These are phyloP conservation scores for Ascochyta lentis DNA, from an alignment of 2,329 filamentous ascomycete genomes.

Conservation along the genomic window DNA sequence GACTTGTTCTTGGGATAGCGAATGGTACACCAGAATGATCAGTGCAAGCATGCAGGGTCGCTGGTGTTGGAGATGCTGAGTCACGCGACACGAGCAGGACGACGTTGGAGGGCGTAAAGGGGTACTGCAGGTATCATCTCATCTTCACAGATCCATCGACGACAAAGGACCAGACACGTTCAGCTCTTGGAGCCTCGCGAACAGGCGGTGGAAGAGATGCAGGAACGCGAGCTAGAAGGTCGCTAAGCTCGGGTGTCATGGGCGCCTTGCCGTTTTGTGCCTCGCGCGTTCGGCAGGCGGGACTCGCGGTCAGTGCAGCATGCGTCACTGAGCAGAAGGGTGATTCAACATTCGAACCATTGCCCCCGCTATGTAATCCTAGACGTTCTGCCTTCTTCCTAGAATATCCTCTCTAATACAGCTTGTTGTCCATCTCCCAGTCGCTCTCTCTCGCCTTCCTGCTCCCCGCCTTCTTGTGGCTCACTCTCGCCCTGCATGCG, in stretches of 20 bases:
- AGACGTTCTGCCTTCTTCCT: constrained; percentile 1
- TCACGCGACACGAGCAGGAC: constrained; percentile 1
- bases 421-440: background rate
- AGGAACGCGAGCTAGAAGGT: constrained; percentile 7
- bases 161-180: too few species aligned
- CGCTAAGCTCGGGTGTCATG: constrained; percentile 6
- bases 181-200: background rate
- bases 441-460: background rate
- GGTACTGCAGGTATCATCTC: background rate
- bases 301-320: background rate
- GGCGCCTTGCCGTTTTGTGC: constrained; percentile 8
- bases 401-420: constrained; percentile 9
- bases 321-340: constrained; percentile 18
- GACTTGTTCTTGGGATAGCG: background rate
- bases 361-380: constrained; percentile 16
- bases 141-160: too few species aligned
- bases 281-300: constrained; percentile 1
- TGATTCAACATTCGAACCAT: constrained; percentile 12
- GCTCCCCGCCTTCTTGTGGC: background rate
- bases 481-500: constrained; percentile 6
- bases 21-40: constrained; percentile 7
- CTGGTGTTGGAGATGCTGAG: background rate
- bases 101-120: background rate
- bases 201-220: constrained; percentile 9
- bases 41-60: background rate